Conservation (phyloP, 306 rosid genomes). For the Dalbergia cultrata region DNA sequence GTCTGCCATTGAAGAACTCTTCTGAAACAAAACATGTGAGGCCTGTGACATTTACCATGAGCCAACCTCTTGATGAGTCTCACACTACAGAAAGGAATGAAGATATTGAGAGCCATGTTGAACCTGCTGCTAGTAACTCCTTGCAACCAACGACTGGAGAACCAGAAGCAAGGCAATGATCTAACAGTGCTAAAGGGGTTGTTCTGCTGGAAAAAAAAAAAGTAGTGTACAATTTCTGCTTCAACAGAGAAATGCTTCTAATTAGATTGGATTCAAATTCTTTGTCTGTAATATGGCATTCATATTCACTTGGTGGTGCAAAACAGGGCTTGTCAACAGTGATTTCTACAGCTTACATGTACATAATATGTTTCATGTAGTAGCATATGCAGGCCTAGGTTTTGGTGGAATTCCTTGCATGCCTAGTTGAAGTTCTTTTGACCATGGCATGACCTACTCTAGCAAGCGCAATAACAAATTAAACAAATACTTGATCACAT, state of each 20-base stretch:
- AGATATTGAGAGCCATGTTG: constrained; percentile 50
- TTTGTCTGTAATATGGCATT: constrained; percentile 45
- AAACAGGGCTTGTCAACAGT: constrained; percentile 28
- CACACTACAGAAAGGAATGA: constrained; percentile 54
- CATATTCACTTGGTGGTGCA: constrained; percentile 50
- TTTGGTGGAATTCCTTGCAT: constrained; percentile 38
- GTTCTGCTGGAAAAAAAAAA: constrained; percentile 36
- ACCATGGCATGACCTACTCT: constrained; percentile 19
- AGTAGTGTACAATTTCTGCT: constrained; percentile 38
- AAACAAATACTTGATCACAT: constrained; percentile 19
- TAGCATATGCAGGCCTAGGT: constrained; percentile 40
- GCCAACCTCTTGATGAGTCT: constrained; percentile 61
- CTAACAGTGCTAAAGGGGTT: constrained; percentile 34
- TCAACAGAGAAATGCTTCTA: constrained; percentile 45
- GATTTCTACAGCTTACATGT: constrained; percentile 44
- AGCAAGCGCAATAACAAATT: constrained; percentile 19
- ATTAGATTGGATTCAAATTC: constrained; percentile 52
- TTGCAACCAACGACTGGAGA: constrained; percentile 51
- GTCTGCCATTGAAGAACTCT: constrained; percentile 78
- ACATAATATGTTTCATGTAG: constrained; percentile 41
- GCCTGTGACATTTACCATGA: constrained; percentile 65
- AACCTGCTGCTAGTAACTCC: constrained; percentile 45
- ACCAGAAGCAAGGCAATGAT: constrained; percentile 63
- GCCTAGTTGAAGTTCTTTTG: constrained; percentile 42
- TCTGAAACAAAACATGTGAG: constrained; percentile 65